Base-by-base conservation (phyloP, 345 rosid species). In the Clausena lansium region DNA sequence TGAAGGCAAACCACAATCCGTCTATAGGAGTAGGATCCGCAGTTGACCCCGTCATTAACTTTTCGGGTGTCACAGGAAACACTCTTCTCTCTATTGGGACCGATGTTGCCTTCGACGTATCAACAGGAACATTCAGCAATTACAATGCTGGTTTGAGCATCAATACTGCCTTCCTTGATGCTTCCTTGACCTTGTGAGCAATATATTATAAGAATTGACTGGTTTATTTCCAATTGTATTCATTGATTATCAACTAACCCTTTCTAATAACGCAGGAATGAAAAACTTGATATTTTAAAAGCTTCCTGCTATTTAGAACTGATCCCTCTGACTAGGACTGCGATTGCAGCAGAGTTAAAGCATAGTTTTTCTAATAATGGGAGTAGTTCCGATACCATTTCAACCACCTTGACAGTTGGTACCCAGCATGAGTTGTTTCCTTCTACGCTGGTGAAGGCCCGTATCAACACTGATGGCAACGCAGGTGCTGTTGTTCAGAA, bases 181-280 rank as follows among this genome's bases (percentile, higher is more conserved):
- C 89, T 76, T 85, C 94, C 80, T 76, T 90, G 73, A 85, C 81
- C 73, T 8, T 85, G 91, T 88, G 68, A 83, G 91, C 82, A 69
- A 71, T 47, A 72, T 38, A 22, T 24, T 35, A 11, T 15, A 41
- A 41, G 15, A 41, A 55, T 25, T 4, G 55, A 58, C 7, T 36
- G n/a, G 24, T 10, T 70, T 2, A 3, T 41, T 32, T 27, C 52
- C 33, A n/a, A 24, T 22, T 45, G 35, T 10, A 4, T 39, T n/a
- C n/a, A n/a, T 47, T 35, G 76, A 36, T 22, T 63, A 11, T 30
- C n/a, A 32, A 50, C 11, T 58, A 32, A 65, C 13, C n/a, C 59
- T 47, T 63, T 8, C 14, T 64, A 59, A 33, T 17, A 14, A 32
- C 82, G 87, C 89, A 91, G 94, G 83, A 85, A 78, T 45, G 88